These are phyloP conservation scores for Phaeophleospora eucalypticola DNA, from an alignment of 2,329 filamentous ascomycete species.

Conservation along the genomic window DNA sequence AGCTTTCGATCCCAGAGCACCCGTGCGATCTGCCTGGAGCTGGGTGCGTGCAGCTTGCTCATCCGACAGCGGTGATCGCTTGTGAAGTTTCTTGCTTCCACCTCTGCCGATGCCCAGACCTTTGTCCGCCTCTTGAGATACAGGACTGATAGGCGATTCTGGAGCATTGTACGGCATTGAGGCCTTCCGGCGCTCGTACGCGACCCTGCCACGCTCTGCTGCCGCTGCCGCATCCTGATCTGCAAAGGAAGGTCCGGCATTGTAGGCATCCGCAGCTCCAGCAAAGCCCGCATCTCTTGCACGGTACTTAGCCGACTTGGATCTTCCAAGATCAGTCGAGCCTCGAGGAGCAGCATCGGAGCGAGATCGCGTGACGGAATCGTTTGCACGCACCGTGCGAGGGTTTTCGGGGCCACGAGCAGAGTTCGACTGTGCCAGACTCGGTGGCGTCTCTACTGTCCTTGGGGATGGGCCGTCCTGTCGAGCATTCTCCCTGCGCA, in stretches of 20 bases:
- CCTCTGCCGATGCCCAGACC: slow-evolving; percentile 26
- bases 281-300: slow-evolving; percentile 32
- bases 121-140: slow-evolving; percentile 14
- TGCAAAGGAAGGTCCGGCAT: slow-evolving; percentile 10
- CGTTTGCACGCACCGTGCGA: neutral
- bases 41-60: slow-evolving; percentile 24
- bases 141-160: slow-evolving; percentile 19
- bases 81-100: slow-evolving; percentile 34
- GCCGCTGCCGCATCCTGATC: slow-evolving; percentile 13
- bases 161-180: slow-evolving; percentile 14
- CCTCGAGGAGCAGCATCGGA: neutral
- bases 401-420: neutral
- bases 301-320: slow-evolving; percentile 26
- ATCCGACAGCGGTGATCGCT: slow-evolving; percentile 17
- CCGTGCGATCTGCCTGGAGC: slow-evolving; percentile 37
- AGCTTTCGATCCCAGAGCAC: slow-evolving; percentile 28
- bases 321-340: slow-evolving; percentile 13
- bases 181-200: slow-evolving; percentile 29
- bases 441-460: neutral
- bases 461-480: neutral
- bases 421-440: neutral
- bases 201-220: slow-evolving; percentile 29
- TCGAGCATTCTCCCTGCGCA: slow-evolving; percentile 6
- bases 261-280: slow-evolving; percentile 28
- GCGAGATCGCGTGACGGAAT: neutral